Conservation (phyloP, 1,284 basidiomycete genomes). For the Paramarasmius palmivorus region DNA sequence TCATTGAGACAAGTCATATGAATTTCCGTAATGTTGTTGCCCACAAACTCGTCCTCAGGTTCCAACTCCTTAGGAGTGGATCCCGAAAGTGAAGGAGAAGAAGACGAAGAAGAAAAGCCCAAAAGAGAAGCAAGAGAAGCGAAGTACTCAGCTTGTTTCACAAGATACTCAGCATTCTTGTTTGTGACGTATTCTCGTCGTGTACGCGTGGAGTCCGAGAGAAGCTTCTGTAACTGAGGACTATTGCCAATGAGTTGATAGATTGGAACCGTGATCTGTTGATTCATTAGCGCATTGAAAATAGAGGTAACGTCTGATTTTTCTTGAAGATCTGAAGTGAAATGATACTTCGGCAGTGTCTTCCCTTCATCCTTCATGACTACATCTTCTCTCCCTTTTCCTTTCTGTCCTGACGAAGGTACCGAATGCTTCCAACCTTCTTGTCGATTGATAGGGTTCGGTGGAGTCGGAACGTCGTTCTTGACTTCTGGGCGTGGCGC, state of each 20-base stretch:
- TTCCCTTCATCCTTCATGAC: slow-evolving; percentile 3
- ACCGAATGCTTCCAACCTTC: slow-evolving; percentile 9
- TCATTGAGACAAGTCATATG: not conserved
- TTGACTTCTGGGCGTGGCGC: not conserved
- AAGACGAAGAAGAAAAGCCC: not conserved
- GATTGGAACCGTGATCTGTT: not conserved
- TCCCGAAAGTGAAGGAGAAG: no score
- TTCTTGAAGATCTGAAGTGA: slow-evolving; percentile 8
- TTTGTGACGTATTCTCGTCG: not conserved
- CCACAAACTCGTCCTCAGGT: not conserved
- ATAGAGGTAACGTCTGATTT: not conserved
- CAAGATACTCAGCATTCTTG: no score
- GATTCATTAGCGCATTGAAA: not conserved
- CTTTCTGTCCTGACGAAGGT: not conserved
- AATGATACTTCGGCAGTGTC: not conserved
- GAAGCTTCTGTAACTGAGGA: slow-evolving; percentile 4
- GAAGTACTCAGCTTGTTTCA: slow-evolving; percentile 1
- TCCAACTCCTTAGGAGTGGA: no score
- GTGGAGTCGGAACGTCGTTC: not conserved
- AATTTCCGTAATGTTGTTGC: not conserved
- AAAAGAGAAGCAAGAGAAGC: no score
- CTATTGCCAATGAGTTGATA: not conserved
- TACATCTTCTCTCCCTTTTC: not conserved
- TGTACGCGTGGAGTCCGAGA: not conserved
- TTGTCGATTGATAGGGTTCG: slow-evolving; percentile 8